Base-by-base conservation (phyloP, 352 stramenopile genomes). In the Aphanomyces invadans region DNA sequence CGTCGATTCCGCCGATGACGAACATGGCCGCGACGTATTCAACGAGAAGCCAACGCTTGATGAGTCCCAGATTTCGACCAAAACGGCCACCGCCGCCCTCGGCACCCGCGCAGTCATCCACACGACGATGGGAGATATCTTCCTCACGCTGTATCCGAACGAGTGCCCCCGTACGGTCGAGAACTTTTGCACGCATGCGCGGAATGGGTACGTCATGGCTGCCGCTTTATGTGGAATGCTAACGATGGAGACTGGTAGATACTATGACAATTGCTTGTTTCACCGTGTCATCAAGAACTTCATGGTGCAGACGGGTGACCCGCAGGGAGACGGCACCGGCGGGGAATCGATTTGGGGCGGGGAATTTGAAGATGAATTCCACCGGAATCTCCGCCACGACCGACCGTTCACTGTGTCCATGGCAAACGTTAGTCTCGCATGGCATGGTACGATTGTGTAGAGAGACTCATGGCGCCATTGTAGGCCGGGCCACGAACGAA, bases 211-310 rank as follows among this genome's bases (percentile, higher is more conserved):
- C 19, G 38, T 51, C 11, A n/a, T n/a, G n/a, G n/a, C n/a, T n/a
- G n/a, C n/a, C n/a, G n/a, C n/a, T n/a, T n/a, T n/a, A n/a, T n/a
- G n/a, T n/a, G n/a, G n/a, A n/a, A n/a, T n/a, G n/a, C n/a, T n/a
- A n/a, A n/a, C n/a, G n/a, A n/a, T n/a, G n/a, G n/a, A n/a, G n/a
- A 89, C 28, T 32, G 19, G 25, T 67, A 67, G 60, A 31, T 99
- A 99, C 81, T 99, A 99, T 72, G 96, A 99, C 77, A 97, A 98
- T 70, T 76, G 99, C 10, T 92, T 99, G 60, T 99, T 99, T 74
- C 97, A 99, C 78, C 94, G 97, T 57, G 92, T 99, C 62, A 99
- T 99, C 75, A 98, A 98, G 74, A 96, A 95, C 54, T 99, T 99
- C 71, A 99, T 99, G 96, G 78, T 99, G 42, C 96, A 99, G 81